Base-by-base conservation (phyloP, 768 basidiomycete genomes). In the Cyclocybe aegerita region DNA sequence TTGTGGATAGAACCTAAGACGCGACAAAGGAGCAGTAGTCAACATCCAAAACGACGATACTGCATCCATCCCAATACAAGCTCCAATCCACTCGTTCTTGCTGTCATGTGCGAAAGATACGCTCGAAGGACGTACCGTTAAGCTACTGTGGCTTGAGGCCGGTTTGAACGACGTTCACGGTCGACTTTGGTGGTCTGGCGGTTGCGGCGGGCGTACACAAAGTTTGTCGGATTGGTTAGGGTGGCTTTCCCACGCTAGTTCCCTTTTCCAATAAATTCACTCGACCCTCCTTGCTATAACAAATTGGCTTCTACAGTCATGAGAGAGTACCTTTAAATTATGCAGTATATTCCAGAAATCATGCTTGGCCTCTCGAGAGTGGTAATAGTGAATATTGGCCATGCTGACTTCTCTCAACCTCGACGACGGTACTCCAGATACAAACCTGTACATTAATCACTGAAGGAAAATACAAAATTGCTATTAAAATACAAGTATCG, bases 81-180 rank as follows among this genome's bases (percentile, higher is more conserved):
- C 58, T 55, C 63, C 35, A 66, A 64, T 68, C 47, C 52, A 50
- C 51, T 64, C 59, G 54, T 68, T 71, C 63, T 72, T 67, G 55
- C 59, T 62, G 57, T 53, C 43, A 55, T 43, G 42, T 56, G 50
- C 34, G 17, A 44, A 54, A 43, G 49, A 16, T 49, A 46, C 48
- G 54, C 45, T 48, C 49, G 46, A 49, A 49, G 45, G 36, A 77
- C 76, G 63, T 69, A 79, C 78, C 73, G 72, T 71, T 65, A 72
- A 73, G 70, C 65, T 70, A 67, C 57, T 61, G 56, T 54, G 56
- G 69, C 68, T 68, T 62, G 67, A 64, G 57, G 70, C 71, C 72
- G 72, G 70, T 69, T 67, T 70, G 65, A 63, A 65, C 72, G 74
- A 76, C 72, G 74, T 70, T 69, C 68, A 71, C 72, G 66, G 67